phyloP scores from a whole-genome alignment of 352 stramenopile species.

The Pythium insidiosum region DNA sequence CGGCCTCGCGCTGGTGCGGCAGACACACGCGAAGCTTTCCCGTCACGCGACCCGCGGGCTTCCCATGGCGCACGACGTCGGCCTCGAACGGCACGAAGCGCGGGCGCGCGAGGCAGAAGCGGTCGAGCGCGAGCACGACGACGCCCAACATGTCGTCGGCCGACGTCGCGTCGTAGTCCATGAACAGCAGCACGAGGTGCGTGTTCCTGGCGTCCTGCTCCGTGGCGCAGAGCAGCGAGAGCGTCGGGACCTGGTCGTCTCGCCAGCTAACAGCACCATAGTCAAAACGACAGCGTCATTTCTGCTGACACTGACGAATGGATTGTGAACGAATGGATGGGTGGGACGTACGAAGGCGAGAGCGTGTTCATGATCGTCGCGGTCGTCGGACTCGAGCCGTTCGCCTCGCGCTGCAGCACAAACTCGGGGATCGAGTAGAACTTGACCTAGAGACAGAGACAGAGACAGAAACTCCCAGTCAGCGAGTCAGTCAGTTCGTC shows the following conservation, averaged over 20 bases:
- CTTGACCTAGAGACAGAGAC: slow-evolving; percentile 42
- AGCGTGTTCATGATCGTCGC: slow-evolving; percentile 57
- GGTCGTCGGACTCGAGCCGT: slow-evolving; percentile 42
- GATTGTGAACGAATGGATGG: too few relatives aligned
- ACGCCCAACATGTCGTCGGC: slow-evolving; percentile 66
- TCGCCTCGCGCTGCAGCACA: slow-evolving; percentile 38
- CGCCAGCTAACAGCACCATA: slow-evolving; percentile 33
- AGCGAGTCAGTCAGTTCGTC: background rate
- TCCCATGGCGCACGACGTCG: slow-evolving; percentile 39
- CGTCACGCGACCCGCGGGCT: slow-evolving; percentile 34
- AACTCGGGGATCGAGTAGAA: slow-evolving; percentile 58
- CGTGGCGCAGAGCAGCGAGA: slow-evolving; percentile 40
- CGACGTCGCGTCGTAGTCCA: slow-evolving; percentile 78
- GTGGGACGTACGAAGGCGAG: slow-evolving; percentile 36
- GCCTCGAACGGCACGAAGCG: slow-evolving; percentile 52
- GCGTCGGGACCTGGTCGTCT: slow-evolving; percentile 54
- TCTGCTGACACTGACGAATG: background rate
- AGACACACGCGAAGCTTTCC: slow-evolving; percentile 54
- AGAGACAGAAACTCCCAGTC: too few relatives aligned
- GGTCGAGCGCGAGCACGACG: slow-evolving; percentile 44
- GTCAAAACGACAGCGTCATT: background rate
- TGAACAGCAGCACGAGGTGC: slow-evolving; percentile 67
- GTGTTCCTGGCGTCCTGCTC: slow-evolving; percentile 46
- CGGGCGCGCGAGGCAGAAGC: slow-evolving; percentile 29
- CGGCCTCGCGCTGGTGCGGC: slow-evolving; percentile 26